Conservation (phyloP, 2,329 filamentous ascomycete genomes). For the Pseudocercospora pini-densiflorae region DNA sequence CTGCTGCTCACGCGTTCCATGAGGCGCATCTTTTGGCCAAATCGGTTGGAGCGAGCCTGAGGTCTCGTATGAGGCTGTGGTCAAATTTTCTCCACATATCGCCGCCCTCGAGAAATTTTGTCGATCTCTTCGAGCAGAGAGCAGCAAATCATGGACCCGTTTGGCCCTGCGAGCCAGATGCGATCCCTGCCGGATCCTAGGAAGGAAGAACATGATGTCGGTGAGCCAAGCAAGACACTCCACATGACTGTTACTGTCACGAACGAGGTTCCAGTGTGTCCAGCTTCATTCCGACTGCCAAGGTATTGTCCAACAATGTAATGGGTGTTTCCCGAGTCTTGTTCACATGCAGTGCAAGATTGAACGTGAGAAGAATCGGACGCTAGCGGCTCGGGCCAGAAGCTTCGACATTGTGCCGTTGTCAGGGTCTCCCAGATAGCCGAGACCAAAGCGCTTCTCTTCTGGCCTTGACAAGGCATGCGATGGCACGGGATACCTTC, state of each 20-base stretch:
- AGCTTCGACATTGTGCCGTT: background rate
- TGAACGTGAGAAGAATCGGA: background rate
- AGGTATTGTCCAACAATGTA: background rate
- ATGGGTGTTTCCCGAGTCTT: background rate
- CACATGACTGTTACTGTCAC: background rate
- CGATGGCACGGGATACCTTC: background rate
- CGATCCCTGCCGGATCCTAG: background rate
- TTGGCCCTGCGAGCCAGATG: background rate
- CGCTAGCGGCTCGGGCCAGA: background rate
- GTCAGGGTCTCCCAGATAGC: background rate
- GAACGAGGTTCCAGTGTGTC: background rate
- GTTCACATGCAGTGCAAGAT: background rate
- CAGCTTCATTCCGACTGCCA: background rate
- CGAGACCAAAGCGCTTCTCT: background rate
- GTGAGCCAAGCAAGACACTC: background rate
- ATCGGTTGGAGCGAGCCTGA: background rate
- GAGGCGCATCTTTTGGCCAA: background rate
- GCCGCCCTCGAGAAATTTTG: background rate
- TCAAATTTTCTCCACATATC: background rate
- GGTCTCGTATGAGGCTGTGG: background rate
- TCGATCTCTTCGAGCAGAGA: background rate
- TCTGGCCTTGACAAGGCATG: background rate
- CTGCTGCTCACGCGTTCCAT: background rate
- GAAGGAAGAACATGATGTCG: background rate
- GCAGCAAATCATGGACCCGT: background rate